Evolutionary conservation across 139 green algal genomes (phyloP), one percentile per base, ranked within the genome.

Genomic region (Chlorella vulgaris): DNA sequence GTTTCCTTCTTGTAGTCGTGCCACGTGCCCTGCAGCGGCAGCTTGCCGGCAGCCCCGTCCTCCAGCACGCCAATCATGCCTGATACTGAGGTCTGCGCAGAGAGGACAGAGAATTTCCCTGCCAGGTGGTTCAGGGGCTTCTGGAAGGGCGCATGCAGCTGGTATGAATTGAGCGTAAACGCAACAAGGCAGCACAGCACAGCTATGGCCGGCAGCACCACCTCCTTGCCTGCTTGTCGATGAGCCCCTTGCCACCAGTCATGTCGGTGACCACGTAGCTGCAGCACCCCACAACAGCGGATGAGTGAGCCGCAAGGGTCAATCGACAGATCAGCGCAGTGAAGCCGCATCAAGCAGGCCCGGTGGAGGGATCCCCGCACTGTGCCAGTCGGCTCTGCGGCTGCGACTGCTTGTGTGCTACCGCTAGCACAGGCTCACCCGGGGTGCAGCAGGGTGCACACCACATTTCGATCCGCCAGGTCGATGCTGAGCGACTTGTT

Each of bases 401-500:
- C n/a, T n/a, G n/a, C n/a, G n/a, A n/a, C n/a, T n/a, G n/a, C n/a
- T n/a, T 58, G 47, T 24, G 47, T 58, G 47, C 47, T 58, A 10
- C 47, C 10, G 13, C 15, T 58, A 24, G 10, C 47, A 58, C 15
- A 58, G 47, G 15, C 55, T 21, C 26, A 85, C 3, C 81, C 83
- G 2, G 83, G 86, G 80, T 90, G 86, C 53, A 90, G 81, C 74
- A 90, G 80, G 26, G 87, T 83, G 36, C 62, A 75, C 33, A n/a
- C 68, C 26, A 90, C n/a, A 29, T 77, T 76, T 19, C 86, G 1
- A 24, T 26, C 28, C 40, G 74, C 75, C 28, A 90, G 73, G 63
- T 90, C 86, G 60, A 89, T 88, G 73, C 21, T 58, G 21, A 90
- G 68, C 13, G 29, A 66, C 69, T 90, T 90, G 71, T 67, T 89